Percentiles rank a stretch among this genome's conserved stretches.
Evolutionary conservation across 495 filamentous ascomycete genomes (phyloP).

Genomic region (Aspergillus ellipticus): DNA sequence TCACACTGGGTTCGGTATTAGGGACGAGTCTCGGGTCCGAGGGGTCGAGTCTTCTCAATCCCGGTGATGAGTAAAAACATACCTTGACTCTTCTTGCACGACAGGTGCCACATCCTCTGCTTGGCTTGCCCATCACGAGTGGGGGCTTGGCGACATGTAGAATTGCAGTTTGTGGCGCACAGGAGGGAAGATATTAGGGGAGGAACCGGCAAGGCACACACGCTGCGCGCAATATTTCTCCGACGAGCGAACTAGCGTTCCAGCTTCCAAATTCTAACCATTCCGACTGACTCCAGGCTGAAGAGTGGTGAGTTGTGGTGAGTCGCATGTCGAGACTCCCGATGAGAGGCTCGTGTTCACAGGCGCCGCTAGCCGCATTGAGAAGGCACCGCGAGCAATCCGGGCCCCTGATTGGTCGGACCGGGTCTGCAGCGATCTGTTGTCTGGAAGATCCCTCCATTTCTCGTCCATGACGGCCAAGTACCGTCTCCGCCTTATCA

Average conservation of each 20-base stretch:
- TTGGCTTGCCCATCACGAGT: slow-evolving; percentile 1
- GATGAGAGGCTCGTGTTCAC: too few relatives aligned
- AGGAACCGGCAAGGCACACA: background rate
- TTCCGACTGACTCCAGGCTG: too few relatives aligned
- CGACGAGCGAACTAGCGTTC: too few relatives aligned
- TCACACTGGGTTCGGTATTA: background rate
- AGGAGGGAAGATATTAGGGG: background rate
- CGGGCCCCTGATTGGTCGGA: background rate
- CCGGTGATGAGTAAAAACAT: background rate
- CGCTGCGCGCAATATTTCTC: background rate
- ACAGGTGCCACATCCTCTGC: background rate
- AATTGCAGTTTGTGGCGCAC: background rate
- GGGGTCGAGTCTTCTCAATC: background rate
- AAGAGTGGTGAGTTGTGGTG: too few relatives aligned
- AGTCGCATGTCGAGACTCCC: too few relatives aligned
- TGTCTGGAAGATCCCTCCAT: too few relatives aligned
- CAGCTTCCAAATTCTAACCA: too few relatives aligned
- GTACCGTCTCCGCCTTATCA: background rate
- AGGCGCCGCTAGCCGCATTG: background rate
- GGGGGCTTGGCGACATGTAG: background rate
- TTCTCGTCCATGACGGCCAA: background rate
- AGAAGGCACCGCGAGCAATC: background rate
- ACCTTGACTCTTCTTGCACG: slow-evolving; percentile 2
- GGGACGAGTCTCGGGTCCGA: background rate
- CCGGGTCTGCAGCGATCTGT: background rate